Evolutionary conservation across 2,329 filamentous ascomycete species (phyloP).

Genomic region (Epichloe uncinata): DNA sequence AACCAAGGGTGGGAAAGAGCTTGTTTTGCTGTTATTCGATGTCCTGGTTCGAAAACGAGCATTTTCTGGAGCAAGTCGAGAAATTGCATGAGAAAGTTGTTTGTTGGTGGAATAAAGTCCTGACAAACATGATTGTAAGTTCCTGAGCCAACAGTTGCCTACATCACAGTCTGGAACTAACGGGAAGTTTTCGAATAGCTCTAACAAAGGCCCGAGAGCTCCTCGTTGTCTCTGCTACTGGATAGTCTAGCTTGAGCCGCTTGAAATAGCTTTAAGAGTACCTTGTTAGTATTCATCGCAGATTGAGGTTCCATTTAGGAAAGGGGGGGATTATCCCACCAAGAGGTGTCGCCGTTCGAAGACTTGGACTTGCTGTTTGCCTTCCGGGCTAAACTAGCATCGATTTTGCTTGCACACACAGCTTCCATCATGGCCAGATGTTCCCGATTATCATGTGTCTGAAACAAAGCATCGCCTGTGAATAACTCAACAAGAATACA

Average conservation of each 20-base stretch:
- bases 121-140: neutral
- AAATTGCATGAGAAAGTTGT: conserved; percentile 39
- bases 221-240: conserved; percentile 47
- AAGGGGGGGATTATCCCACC: conserved; percentile 25
- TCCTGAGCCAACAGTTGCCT: conserved; percentile 7
- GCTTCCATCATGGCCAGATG: conserved; percentile 67
- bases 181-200: too few species aligned
- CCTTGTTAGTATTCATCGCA: too few species aligned
- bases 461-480: conserved; percentile 57
- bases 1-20: conserved; percentile 50
- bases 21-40: conserved; percentile 46
- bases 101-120: conserved; percentile 42
- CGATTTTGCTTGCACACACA: conserved; percentile 21
- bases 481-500: conserved; percentile 62
- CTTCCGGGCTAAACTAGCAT: too few species aligned
- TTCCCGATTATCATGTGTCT: conserved; percentile 60
- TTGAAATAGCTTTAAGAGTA: conserved; percentile 46
- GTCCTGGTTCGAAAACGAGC: conserved; percentile 45
- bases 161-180: conserved; percentile 46
- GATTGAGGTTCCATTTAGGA: too few species aligned
- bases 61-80: conserved; percentile 46
- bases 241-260: conserved; percentile 51
- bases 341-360: neutral
- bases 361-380: too few species aligned
- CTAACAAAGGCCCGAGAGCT: conserved; percentile 52